Evolutionary conservation across 768 basidiomycete genomes (phyloP), one percentile per base, ranked within the genome.

Genomic region (Tephrocybe sp.): DNA sequence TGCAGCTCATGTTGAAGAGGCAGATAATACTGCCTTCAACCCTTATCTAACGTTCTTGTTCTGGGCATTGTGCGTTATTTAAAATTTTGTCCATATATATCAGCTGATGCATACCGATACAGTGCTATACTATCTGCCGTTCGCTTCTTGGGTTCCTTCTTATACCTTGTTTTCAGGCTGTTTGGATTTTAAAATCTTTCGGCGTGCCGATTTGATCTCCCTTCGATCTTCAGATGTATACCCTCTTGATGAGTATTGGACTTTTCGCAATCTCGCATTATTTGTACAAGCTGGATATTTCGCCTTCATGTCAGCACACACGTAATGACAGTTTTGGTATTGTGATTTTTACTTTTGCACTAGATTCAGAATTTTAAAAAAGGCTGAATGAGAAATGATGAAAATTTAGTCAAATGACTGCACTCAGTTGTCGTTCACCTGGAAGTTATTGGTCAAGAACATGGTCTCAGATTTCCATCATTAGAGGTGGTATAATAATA

Each of bases 41-140:
- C 91, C 92, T n/a, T 95, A 94, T 67, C 77, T 91, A 41, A 82
- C 79, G 24, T 87, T 91, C 73, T 77, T 94, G 47, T 94, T 95
- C 42, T 53, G 62, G 58, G 67, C 65, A 49, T 52, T 66, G 65
- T 69, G 49, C 22, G 67, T 65, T 22, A 34, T 31, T 27, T 32
- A 49, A 8, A 9, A 12, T 38, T n/a, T 36, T 13, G 8, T 28
- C 3, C 21, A 21, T 43, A 12, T 5, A 15, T 21, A 9, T 21
- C 18, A 18, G 35, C 45, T 57, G 36, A 49, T 24, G 9, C 24
- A 15, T 26, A 11, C 32, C 7, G 22, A 30, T 22, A n/a, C 59
- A 89, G 87, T 53, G 89, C 92, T 63, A 87, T 82, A 40, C 72
- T 96, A 47, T 89, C 88, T 38, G 85, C 84, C 28, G 68, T 94